Evolutionary conservation across 2,329 filamentous ascomycete species (phyloP).

Genomic region (Paecilomyces sp.): DNA sequence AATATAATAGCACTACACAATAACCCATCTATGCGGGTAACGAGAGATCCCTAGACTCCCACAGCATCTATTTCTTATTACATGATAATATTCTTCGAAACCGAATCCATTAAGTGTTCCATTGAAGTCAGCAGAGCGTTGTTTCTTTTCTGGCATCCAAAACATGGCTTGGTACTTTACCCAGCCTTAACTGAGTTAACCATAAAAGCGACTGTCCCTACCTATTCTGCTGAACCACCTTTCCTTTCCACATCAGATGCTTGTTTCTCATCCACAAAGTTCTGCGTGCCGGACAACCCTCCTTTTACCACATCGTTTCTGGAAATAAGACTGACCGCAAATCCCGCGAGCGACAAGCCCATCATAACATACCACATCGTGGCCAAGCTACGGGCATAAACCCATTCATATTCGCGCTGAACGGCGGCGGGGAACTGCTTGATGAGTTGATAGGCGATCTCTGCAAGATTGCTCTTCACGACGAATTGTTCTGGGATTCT

Average conservation of each 20-base stretch:
- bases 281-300: not conserved
- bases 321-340: not conserved
- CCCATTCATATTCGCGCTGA: not conserved
- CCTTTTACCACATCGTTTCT: not conserved
- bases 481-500: not conserved
- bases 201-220: not conserved
- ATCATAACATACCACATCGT: not conserved
- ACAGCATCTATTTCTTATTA: no score
- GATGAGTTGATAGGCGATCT: not conserved
- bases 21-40: no score
- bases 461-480: not conserved
- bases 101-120: no score
- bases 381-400: not conserved
- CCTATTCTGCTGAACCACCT: not conserved
- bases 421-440: not conserved
- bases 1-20: no score
- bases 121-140: no score
- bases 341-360: not conserved
- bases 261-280: not conserved
- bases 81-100: no score
- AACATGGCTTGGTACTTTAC: no score
- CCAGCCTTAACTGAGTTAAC: no score
- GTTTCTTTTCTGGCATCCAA: no score
- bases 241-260: slow-evolving; percentile 16
- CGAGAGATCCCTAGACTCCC: no score